Percentiles rank a stretch among this genome's conserved stretches.
These are phyloP conservation scores for Candida albicans DNA, from an alignment of 1,139 yeast genomes.

Conservation along the genomic window DNA sequence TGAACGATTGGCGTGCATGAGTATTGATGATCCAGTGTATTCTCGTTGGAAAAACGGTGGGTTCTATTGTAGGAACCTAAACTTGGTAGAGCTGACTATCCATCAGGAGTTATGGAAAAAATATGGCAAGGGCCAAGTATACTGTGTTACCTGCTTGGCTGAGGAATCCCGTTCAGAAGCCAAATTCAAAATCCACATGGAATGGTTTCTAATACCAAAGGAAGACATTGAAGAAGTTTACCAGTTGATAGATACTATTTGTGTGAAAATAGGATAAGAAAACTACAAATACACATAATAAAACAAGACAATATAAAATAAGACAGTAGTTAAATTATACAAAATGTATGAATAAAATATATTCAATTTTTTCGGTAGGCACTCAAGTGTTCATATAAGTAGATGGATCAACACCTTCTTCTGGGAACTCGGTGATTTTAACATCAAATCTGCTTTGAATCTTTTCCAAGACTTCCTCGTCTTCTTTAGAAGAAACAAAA, in stretches of 20 bases:
- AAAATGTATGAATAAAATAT: too few relatives aligned
- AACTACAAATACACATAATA: slow-evolving; percentile 3
- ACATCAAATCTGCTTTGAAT: slow-evolving; percentile 98
- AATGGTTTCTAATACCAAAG: slow-evolving; percentile 60
- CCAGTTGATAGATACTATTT: slow-evolving; percentile 35
- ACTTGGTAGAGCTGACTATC: slow-evolving; percentile 40
- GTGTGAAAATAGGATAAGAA: slow-evolving; percentile 12
- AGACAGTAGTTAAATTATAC: slow-evolving; percentile 4
- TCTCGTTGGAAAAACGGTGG: slow-evolving; percentile 26
- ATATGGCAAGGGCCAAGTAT: slow-evolving; percentile 47
- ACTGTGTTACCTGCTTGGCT: slow-evolving; percentile 39
- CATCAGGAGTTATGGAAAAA: slow-evolving; percentile 34
- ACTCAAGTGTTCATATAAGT: slow-evolving; percentile 91
- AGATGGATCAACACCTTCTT: slow-evolving; percentile 96
- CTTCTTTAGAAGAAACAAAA: slow-evolving; percentile 82
- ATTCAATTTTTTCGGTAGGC: slow-evolving; percentile 3
- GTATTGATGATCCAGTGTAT: slow-evolving; percentile 2
- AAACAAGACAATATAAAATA: slow-evolving; percentile 1
- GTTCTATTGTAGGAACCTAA: slow-evolving; percentile 31
- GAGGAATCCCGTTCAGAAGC: slow-evolving; percentile 2
- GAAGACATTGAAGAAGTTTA: slow-evolving; percentile 38
- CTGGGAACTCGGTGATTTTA: slow-evolving; percentile 92
- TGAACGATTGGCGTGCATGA: slow-evolving; percentile 7
- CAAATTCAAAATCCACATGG: slow-evolving; percentile 46
- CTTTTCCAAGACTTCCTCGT: slow-evolving; percentile 85